These are phyloP conservation scores for Wickerhamiella alocasiicola DNA, from an alignment of 805 yeast genomes.

Conservation along the genomic window DNA sequence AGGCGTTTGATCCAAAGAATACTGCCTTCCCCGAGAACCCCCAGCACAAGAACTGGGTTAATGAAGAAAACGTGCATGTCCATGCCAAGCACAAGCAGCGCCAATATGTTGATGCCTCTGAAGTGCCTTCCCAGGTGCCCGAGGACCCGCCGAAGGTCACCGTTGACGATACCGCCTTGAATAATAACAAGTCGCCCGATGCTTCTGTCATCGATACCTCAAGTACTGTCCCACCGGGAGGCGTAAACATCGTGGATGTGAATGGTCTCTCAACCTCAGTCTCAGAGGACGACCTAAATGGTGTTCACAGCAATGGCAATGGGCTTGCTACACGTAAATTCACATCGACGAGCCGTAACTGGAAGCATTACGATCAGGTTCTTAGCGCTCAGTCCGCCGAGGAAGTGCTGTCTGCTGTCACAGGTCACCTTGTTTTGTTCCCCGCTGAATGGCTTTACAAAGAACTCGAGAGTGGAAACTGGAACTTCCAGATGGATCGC, in stretches of 20 bases:
- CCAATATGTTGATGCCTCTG: conserved; percentile 6
- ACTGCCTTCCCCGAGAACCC: conserved; percentile 5
- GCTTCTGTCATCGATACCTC: not conserved
- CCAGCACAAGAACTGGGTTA: not conserved
- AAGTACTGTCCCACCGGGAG: conserved; percentile 2
- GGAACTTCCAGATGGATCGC: conserved; percentile 91
- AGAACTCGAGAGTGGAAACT: conserved; percentile 76
- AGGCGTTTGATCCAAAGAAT: conserved; percentile 10
- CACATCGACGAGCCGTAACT: conserved; percentile 16
- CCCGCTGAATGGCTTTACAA: conserved; percentile 82
- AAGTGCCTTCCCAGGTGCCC: not conserved
- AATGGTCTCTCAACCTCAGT: not conserved
- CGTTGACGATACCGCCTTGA: not conserved
- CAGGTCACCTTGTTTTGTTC: conserved; percentile 82
- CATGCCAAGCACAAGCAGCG: conserved; percentile 1
- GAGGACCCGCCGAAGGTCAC: not conserved
- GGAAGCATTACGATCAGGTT: conserved; percentile 33
- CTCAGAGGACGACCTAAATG: not conserved
- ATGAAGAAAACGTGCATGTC: not conserved
- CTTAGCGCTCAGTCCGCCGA: conserved; percentile 70
- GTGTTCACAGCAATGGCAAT: not conserved
- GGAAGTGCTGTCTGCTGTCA: conserved; percentile 52
- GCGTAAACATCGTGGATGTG: not conserved
- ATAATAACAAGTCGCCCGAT: not conserved
- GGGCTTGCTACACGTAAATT: not conserved